Conservation (phyloP, 371 early-diverging fungal genomes). For the Mortierella sp. region DNA sequence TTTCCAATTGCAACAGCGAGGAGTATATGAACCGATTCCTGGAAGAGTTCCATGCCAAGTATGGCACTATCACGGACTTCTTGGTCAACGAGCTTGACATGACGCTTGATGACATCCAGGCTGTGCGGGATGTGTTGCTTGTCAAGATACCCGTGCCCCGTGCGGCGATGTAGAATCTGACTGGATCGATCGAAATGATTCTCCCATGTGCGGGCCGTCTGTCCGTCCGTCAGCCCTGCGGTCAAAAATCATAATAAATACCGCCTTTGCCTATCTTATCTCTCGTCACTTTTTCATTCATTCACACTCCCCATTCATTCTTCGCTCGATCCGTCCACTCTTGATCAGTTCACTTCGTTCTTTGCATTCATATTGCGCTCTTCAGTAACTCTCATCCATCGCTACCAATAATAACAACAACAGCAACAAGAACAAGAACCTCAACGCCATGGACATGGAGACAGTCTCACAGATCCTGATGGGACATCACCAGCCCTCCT, state of each 20-base stretch:
- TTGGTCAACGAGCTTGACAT: slow-evolving; percentile 49
- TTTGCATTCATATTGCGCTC: neutral
- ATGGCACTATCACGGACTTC: slow-evolving; percentile 52
- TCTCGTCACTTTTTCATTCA: neutral
- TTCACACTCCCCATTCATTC: neutral
- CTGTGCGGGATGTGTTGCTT: slow-evolving; percentile 45
- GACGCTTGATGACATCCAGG: slow-evolving; percentile 50
- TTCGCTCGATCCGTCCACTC: neutral
- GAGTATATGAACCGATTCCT: slow-evolving; percentile 50
- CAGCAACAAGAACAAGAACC: neutral
- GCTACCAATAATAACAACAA: neutral
- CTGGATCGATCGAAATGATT: slow-evolving; percentile 4
- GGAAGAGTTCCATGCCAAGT: slow-evolving; percentile 50
- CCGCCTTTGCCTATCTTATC: neutral
- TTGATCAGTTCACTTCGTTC: neutral
- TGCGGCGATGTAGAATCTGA: slow-evolving; percentile 27
- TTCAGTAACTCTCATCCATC: neutral
- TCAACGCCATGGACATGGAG: slow-evolving; percentile 33
- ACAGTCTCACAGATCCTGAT: slow-evolving; percentile 27
- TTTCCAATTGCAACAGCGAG: slow-evolving; percentile 24
- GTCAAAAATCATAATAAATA: neutral
- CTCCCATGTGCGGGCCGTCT: neutral
- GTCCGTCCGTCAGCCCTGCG: neutral
- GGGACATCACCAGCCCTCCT: slow-evolving; percentile 12
- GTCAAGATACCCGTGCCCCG: slow-evolving; percentile 55